phyloP scores from a whole-genome alignment of 345 rosid species.

The Passiflora organensis region DNA sequence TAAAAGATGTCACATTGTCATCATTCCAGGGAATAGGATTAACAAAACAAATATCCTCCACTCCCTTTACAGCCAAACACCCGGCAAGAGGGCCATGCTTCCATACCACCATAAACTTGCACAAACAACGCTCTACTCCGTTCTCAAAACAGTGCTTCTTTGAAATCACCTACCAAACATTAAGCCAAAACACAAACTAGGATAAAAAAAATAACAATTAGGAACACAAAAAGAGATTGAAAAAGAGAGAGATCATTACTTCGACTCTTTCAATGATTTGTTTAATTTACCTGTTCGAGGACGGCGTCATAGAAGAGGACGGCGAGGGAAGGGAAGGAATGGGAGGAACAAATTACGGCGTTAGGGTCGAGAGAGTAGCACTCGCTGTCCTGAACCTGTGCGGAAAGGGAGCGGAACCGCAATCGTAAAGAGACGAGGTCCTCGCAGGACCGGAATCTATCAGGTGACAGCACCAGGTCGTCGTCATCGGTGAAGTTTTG shows the following conservation, averaged over 20 bases:
- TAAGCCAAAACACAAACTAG: neutral
- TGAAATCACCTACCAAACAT: slow-evolving; percentile 21
- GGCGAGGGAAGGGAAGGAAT: slow-evolving; percentile 17
- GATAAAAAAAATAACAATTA: neutral
- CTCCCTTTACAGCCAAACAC: slow-evolving; percentile 13
- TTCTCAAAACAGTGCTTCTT: slow-evolving; percentile 23
- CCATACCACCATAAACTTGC: slow-evolving; percentile 38
- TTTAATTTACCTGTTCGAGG: slow-evolving; percentile 27
- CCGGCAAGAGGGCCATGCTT: slow-evolving; percentile 36
- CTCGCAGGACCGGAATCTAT: slow-evolving; percentile 7
- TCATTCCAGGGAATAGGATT: slow-evolving; percentile 10
- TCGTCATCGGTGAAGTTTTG: slow-evolving; percentile 12
- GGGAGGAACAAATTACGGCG: slow-evolving; percentile 33
- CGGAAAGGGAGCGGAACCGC: slow-evolving; percentile 35
- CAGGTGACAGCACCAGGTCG: slow-evolving; percentile 18
- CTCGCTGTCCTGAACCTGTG: slow-evolving; percentile 42
- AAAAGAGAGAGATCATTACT: neutral
- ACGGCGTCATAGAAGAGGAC: slow-evolving; percentile 41
- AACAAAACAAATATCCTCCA: slow-evolving; percentile 37
- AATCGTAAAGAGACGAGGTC: slow-evolving; percentile 20
- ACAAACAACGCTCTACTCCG: slow-evolving; percentile 40
- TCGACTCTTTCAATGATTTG: too few species aligned
- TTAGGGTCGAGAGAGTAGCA: slow-evolving; percentile 25
- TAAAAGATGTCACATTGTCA: slow-evolving; percentile 19
- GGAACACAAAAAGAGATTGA: too few species aligned